Base-by-base conservation (phyloP, 164 flowering plant species). In the Euptelea pleiosperma region DNA sequence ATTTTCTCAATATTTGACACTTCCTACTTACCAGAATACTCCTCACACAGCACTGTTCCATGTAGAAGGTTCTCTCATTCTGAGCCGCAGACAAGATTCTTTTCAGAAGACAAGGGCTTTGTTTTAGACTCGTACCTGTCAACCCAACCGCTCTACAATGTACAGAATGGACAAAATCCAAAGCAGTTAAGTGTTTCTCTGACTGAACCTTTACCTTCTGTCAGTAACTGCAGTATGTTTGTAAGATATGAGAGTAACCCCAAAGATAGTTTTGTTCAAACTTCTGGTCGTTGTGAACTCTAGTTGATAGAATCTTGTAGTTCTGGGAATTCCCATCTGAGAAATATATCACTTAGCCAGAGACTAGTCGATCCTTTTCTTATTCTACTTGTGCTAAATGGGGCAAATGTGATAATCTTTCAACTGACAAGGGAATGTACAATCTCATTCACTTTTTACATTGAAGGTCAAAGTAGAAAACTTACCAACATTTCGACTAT, bases 1-100 rank as follows among this genome's bases (percentile, higher is more conserved):
- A 37, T 80, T 59, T 74, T 74, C 26, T 82, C 89, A 28, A 66
- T 87, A 56, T 83, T 82, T 65, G 69, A 65, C 71, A 41, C 66
- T 21, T 18, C 61, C 14, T 76, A 75, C 55, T 62, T 70, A 15
- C 73, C 77, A 7, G 82, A 79, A 4, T 66, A 76, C 34, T 29
- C 71, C 39, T 54, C 75, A 10, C 65, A 65, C 28, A 71, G 71
- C 45, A 68, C 77, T 21, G 57, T 80, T 39, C 75, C 87, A 14
- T 78, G 82, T 67, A 72, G 72, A 66, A 76, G 59, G 59, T 74
- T 77, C 55, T 70, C 76, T 11, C 63, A 55, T 36, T 68, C 67
- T 24, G 72, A 67, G 52, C 70, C 75, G 1, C 76, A 62, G 48
- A 75, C 82, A 50, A 67, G 83, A 57, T 80, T 69, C 53, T 60